Conservation (phyloP, 2,329 filamentous ascomycete species). For the Cladosporium sp. region DNA sequence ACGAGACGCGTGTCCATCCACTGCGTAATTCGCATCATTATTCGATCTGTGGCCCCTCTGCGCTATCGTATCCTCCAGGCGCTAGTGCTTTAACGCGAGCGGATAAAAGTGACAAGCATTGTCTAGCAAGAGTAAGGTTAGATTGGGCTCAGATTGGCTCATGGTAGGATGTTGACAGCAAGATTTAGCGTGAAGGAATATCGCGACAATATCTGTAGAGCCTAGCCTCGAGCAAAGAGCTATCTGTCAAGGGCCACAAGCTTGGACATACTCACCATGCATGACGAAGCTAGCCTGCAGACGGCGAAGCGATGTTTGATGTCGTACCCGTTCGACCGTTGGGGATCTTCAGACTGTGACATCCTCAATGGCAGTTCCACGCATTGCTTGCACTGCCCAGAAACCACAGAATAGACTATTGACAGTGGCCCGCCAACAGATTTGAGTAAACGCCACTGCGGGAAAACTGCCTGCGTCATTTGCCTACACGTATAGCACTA, state of each 20-base stretch:
- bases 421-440: too few species aligned
- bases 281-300: neutral
- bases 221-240: neutral
- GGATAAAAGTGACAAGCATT: neutral
- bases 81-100: neutral
- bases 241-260: neutral
- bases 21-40: neutral
- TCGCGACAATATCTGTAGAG: neutral
- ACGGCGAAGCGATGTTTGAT: neutral
- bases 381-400: neutral
- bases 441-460: neutral
- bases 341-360: neutral
- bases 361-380: neutral
- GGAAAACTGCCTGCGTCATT: neutral
- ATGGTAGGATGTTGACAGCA: neutral
- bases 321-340: neutral
- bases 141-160: neutral
- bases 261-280: neutral
- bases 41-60: neutral
- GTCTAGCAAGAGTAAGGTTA: neutral
- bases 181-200: neutral
- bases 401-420: too few species aligned
- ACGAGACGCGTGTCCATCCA: neutral
- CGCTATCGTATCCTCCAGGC: neutral
- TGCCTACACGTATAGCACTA: neutral